Evolutionary conservation across 805 yeast genomes (phyloP).

Genomic region (Yarrowia deformans): DNA sequence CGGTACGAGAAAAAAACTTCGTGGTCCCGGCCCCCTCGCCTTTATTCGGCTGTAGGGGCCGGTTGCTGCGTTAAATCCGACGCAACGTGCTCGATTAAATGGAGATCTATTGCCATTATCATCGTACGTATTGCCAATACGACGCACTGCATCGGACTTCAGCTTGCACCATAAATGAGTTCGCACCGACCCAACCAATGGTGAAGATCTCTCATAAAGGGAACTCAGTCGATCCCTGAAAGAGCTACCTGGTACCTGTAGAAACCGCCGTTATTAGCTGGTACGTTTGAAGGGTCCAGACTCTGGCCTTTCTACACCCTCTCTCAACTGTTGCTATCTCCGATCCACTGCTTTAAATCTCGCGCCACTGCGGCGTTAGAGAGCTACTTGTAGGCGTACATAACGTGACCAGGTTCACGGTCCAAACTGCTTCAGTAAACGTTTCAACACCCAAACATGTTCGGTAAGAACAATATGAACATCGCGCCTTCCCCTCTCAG

Average conservation of each 20-base stretch:
- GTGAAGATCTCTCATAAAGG: not conserved
- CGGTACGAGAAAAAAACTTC: slow-evolving; percentile 17
- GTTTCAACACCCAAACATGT: no score
- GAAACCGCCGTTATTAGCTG: not conserved
- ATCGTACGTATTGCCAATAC: not conserved
- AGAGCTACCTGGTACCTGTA: not conserved
- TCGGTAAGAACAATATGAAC: not conserved
- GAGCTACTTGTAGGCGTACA: slow-evolving; percentile 1
- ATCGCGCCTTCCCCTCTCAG: not conserved
- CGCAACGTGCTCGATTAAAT: not conserved
- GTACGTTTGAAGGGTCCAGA: not conserved
- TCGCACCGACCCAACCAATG: not conserved
- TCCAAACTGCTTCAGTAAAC: no score
- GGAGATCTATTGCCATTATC: not conserved
- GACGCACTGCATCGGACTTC: not conserved
- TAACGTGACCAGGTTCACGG: no score
- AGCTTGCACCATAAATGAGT: not conserved
- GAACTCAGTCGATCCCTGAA: not conserved
- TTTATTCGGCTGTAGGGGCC: slow-evolving; percentile 8
- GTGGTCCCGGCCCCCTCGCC: not conserved
- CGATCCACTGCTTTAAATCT: slow-evolving; percentile 12
- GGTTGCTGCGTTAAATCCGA: slow-evolving; percentile 4
- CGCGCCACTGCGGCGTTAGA: slow-evolving; percentile 25
- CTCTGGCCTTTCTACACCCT: no score
- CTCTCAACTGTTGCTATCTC: not conserved